These are phyloP conservation scores for Vigna trinervia DNA, from an alignment of 306 rosid species.

Conservation along the genomic window DNA sequence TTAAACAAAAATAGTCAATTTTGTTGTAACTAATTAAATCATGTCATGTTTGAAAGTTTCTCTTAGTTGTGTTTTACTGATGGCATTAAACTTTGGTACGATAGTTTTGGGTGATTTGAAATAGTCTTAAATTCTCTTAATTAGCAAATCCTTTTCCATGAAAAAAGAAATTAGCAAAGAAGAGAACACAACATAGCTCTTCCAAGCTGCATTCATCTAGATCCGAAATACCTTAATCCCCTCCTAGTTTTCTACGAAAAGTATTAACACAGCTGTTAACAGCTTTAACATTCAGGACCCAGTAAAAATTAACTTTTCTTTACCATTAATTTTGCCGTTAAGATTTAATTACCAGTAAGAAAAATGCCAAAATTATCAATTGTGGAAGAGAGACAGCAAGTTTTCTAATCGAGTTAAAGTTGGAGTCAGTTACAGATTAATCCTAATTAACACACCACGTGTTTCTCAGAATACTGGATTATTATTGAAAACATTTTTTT, in stretches of 20 bases:
- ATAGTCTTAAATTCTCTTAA: slow-evolving; percentile 52
- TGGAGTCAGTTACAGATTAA: slow-evolving; percentile 14
- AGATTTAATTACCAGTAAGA: slow-evolving; percentile 5
- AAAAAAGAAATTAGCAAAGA: slow-evolving; percentile 40
- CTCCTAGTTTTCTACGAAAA: slow-evolving; percentile 60
- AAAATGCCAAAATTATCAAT: slow-evolving; percentile 39
- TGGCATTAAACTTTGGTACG: slow-evolving; percentile 40
- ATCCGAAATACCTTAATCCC: slow-evolving; percentile 46
- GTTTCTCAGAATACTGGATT: slow-evolving; percentile 13
- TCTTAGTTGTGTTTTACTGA: slow-evolving; percentile 8
- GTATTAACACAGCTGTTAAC: slow-evolving; percentile 47
- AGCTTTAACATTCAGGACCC: slow-evolving; percentile 39
- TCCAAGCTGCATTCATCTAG: slow-evolving; percentile 56
- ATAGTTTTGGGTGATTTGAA: slow-evolving; percentile 50
- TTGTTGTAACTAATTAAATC: slow-evolving; percentile 31
- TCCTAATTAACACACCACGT: neutral
- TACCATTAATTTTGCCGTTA: slow-evolving; percentile 13
- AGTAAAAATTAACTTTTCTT: slow-evolving; percentile 30
- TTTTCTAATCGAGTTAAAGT: slow-evolving; percentile 31
- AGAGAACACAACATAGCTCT: slow-evolving; percentile 48
- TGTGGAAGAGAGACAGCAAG: neutral
- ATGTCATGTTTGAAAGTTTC: slow-evolving; percentile 46
- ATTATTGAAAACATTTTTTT: neutral
- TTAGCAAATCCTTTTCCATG: slow-evolving; percentile 34
- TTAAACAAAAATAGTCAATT: slow-evolving; percentile 45